Evolutionary conservation across 2,329 filamentous ascomycete species (phyloP), one percentile per base, ranked within the genome.

Genomic region (Botrytis deweyae): DNA sequence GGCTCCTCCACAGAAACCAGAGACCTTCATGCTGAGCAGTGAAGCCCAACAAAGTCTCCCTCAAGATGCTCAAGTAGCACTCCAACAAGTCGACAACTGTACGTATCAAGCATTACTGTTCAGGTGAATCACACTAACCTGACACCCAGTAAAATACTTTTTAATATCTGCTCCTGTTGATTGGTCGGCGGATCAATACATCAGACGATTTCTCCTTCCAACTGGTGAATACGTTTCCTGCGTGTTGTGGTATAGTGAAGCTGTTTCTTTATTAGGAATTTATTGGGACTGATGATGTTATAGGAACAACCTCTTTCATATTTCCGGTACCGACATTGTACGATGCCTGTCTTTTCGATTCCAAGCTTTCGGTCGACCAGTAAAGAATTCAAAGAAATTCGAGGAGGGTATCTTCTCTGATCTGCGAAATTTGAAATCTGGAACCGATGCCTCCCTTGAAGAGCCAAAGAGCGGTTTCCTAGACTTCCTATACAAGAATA

Each of bases 301-400:
- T 81, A 93, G 91, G 94, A 98, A 95, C 88, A 98, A 97, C 82
- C 93, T 99, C 80, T 99, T 99, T 84, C 96, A 99, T 88, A 97
- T 99, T 81, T 98, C 96, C 40, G 96, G 96, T 76, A 99, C 96
- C 79, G 96, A 99, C 84, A 99, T 99, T 81, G 96, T 99, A 76
- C 91, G 96, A 89, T 99, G 96, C 82, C 89, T 99, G 64, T 97
- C 96, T 12, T 99, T 99, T 86, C 89, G 96, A 82, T 99, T 99
- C 86, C 96, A 98, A 86, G 96, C 96, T 70, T 99, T 99, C 82
- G 96, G 96, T 80, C 93, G 96, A 73, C 96, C 96, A 0, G 96
- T 99, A 76, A 98, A 98, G 88, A 99, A 99, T 87, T 97, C 95
- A 59, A 99, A 99, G 87, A 99, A 99, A 85, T 99, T 99, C 82